phyloP scores from a whole-genome alignment of 768 basidiomycete genomes.

The Calvatia gigantea region DNA sequence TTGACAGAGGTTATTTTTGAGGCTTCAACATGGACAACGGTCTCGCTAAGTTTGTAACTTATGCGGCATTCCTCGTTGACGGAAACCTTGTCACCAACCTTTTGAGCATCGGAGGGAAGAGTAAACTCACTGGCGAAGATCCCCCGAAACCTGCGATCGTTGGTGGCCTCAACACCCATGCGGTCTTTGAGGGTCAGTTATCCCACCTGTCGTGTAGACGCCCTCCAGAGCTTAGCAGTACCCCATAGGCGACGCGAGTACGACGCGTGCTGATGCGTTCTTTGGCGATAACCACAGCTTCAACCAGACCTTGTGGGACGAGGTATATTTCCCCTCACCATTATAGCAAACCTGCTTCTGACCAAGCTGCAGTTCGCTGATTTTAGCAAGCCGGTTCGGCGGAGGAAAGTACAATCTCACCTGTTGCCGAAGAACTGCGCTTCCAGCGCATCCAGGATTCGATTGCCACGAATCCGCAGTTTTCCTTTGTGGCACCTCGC shows the following conservation, averaged over 20 bases:
- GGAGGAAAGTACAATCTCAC: slow-evolving; percentile 18
- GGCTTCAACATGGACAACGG: slow-evolving; percentile 17
- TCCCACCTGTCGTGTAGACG: not conserved
- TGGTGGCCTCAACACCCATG: slow-evolving; percentile 17
- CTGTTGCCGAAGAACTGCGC: slow-evolving; percentile 14
- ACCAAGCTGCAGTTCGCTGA: slow-evolving; percentile 8
- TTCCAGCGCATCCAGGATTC: slow-evolving; percentile 18
- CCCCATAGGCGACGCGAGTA: slow-evolving; percentile 13
- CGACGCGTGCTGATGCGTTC: slow-evolving; percentile 15
- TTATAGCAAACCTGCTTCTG: not conserved
- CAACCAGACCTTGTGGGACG: slow-evolving; percentile 18
- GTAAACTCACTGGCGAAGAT: slow-evolving; percentile 10
- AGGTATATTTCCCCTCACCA: slow-evolving; percentile 5
- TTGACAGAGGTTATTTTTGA: not conserved
- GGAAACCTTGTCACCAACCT: slow-evolving; percentile 16
- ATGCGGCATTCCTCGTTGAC: slow-evolving; percentile 16
- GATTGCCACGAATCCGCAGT: slow-evolving; percentile 17
- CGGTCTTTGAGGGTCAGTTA: slow-evolving; percentile 15
- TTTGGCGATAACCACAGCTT: slow-evolving; percentile 21
- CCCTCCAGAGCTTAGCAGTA: not conserved
- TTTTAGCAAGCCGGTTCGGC: slow-evolving; percentile 17
- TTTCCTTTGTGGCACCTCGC: slow-evolving; percentile 15
- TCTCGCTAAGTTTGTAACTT: slow-evolving; percentile 16
- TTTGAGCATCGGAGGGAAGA: slow-evolving; percentile 17
- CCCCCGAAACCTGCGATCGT: slow-evolving; percentile 16